These are phyloP conservation scores for Eucalyptus marginata DNA, from an alignment of 345 rosid species.

Conservation along the genomic window DNA sequence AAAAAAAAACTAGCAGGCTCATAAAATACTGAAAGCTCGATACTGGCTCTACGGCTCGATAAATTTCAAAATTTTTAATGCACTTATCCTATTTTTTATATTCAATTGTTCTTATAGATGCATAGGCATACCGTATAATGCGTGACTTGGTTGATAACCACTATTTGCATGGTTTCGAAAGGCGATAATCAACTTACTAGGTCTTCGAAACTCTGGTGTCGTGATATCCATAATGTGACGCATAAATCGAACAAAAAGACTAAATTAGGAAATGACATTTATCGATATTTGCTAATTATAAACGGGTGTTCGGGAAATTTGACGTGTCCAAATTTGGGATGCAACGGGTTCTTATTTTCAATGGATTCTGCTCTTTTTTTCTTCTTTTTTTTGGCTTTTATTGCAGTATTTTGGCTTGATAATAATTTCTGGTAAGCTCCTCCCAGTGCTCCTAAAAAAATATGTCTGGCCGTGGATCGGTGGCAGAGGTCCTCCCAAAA, in stretches of 20 bases:
- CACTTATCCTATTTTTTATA: background rate
- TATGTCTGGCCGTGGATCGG: background rate
- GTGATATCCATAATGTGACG: rapidly evolving
- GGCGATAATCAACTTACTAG: background rate
- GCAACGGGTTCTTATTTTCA: background rate
- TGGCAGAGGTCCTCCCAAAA: background rate
- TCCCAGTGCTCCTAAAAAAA: background rate
- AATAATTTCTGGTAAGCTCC: background rate
- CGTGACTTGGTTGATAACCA: background rate
- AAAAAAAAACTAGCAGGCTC: background rate
- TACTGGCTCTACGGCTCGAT: background rate
- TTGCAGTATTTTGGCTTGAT: background rate
- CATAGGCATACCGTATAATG: background rate
- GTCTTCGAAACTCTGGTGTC: background rate
- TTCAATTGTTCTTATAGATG: background rate
- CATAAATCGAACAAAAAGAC: background rate
- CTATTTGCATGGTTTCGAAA: background rate
- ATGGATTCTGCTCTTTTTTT: background rate
- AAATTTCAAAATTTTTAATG: background rate
- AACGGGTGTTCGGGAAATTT: background rate
- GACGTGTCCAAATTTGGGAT: background rate
- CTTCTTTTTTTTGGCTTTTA: background rate
- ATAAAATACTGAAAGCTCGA: background rate
- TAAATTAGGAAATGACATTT: background rate
- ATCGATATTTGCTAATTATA: background rate